Percentiles rank a stretch among this genome's conserved stretches.
These are phyloP conservation scores for Raffaelea albimanens DNA, from an alignment of 2,329 filamentous ascomycete genomes.

Conservation along the genomic window DNA sequence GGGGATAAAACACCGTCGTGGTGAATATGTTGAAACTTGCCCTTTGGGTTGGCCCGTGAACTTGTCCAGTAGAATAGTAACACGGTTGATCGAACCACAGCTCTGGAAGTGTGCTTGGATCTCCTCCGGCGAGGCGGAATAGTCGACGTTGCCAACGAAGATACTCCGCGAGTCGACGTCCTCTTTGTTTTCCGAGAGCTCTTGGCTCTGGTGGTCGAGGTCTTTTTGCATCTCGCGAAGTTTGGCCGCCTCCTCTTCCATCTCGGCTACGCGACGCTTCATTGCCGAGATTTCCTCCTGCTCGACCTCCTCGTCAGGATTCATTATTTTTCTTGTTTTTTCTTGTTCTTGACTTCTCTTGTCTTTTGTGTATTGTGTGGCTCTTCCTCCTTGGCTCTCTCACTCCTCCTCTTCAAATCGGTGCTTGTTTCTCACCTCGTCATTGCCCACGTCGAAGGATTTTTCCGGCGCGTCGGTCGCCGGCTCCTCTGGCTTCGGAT, in stretches of 20 bases:
- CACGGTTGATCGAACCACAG: conserved; percentile 93
- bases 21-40: no score
- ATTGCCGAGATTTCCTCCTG: conserved; percentile 77
- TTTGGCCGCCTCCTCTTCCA: conserved; percentile 83
- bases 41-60: conserved; percentile 99
- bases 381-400: conserved; percentile 2
- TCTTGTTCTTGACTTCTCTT: not conserved
- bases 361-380: not conserved
- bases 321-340: conserved; percentile 5
- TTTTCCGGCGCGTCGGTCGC: conserved; percentile 22
- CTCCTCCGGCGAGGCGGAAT: conserved; percentile 92
- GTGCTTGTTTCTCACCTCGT: conserved; percentile 30
- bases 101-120: conserved; percentile 98
- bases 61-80: conserved; percentile 95
- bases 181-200: conserved; percentile 84
- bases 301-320: conserved; percentile 12
- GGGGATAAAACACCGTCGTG: not conserved
- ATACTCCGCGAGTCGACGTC: conserved; percentile 92
- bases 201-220: conserved; percentile 76
- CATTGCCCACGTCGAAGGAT: conserved; percentile 31
- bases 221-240: conserved; percentile 78
- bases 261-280: conserved; percentile 79
- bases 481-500: conserved; percentile 19
- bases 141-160: conserved; percentile 98
- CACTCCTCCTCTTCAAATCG: conserved; percentile 9